Conservation (phyloP, 176 grass and related monocot genomes). For the Tuctoria greenei region DNA sequence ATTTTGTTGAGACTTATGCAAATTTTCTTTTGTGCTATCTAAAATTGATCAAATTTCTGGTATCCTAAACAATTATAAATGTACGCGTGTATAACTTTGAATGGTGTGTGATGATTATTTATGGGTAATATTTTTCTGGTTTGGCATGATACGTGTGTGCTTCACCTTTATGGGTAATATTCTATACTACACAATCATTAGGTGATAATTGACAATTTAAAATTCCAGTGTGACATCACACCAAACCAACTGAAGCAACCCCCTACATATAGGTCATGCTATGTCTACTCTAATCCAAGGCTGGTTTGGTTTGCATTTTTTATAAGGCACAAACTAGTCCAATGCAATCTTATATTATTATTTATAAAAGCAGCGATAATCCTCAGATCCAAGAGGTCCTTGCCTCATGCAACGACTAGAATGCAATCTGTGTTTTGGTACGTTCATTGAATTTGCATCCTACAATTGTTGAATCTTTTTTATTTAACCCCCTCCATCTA, state of each 20-base stretch:
- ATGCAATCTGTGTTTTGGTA: too few relatives aligned
- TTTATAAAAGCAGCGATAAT: neutral
- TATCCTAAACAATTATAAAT: neutral
- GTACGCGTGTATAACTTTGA: neutral
- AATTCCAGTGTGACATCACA: slow-evolving; percentile 19
- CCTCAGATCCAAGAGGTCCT: too few relatives aligned
- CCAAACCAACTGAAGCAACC: slow-evolving; percentile 17
- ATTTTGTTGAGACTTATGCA: too few relatives aligned
- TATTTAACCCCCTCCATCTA: too few relatives aligned
- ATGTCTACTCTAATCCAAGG: slow-evolving; percentile 6
- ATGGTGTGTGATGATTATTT: neutral
- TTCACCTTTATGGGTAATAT: neutral
- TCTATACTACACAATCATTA: slow-evolving; percentile 19
- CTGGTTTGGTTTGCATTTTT: neutral
- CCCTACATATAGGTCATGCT: neutral
- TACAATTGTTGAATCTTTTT: too few relatives aligned
- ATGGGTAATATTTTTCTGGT: neutral
- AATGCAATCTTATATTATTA: neutral
- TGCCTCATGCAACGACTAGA: too few relatives aligned
- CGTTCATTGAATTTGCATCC: too few relatives aligned
- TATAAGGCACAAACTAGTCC: neutral
- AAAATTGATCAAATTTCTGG: neutral
- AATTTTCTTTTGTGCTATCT: too few relatives aligned
- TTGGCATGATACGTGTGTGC: slow-evolving; percentile 18
- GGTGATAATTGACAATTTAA: slow-evolving; percentile 17